phyloP scores from a whole-genome alignment of 2,329 filamentous ascomycete genomes.

The Rutstroemia sp. region DNA sequence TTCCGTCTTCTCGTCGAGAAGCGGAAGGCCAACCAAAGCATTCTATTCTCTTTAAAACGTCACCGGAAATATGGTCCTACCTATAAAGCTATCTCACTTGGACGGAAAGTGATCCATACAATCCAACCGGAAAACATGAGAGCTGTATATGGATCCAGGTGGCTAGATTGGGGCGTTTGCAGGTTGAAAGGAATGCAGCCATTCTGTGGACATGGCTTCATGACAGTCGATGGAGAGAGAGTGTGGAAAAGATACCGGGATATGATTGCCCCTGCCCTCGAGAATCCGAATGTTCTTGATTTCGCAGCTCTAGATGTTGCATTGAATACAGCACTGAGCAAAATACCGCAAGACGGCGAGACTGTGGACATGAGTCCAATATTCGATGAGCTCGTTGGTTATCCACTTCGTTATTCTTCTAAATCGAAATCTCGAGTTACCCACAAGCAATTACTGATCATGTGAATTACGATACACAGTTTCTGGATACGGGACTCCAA shows the following conservation, averaged over 20 bases:
- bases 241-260: neutral
- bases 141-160: neutral
- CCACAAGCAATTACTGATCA: too few species aligned
- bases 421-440: neutral
- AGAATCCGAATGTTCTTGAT: neutral
- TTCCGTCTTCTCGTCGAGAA: neutral
- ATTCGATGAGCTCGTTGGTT: neutral
- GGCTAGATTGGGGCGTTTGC: neutral
- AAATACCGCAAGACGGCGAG: neutral
- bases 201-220: slow-evolving; percentile 3
- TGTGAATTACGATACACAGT: neutral
- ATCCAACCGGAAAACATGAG: slow-evolving; percentile 1
- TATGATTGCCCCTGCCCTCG: neutral
- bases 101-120: neutral
- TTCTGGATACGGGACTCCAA: slow-evolving; percentile 2
- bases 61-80: slow-evolving; percentile 1
- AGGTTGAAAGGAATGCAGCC: neutral
- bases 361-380: neutral
- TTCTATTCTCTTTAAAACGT: neutral
- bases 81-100: neutral
- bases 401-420: neutral
- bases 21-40: neutral
- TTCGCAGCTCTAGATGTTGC: neutral
- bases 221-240: slow-evolving; percentile 1
- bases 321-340: neutral